A percentile compares a stretch with the other conserved stretches of the same genome.
These are phyloP conservation scores for Neopestalotiopsis rosae DNA, from an alignment of 2,329 filamentous ascomycete genomes.

Conservation along the genomic window DNA sequence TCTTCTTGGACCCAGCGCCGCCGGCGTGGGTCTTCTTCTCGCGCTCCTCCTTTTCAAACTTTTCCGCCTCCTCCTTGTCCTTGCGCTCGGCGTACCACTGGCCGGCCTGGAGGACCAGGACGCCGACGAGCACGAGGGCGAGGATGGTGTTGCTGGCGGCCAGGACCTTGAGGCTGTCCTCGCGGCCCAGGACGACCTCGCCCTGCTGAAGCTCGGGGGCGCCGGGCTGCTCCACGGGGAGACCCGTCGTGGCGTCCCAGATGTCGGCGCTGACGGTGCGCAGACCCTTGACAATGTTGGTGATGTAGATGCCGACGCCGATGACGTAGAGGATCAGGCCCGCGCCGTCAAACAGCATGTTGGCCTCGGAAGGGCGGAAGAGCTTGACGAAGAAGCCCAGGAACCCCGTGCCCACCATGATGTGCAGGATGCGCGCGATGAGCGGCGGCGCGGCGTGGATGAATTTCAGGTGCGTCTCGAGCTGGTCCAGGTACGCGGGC, in stretches of 20 bases:
- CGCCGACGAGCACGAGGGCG: conserved; percentile 87
- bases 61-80: conserved; percentile 79
- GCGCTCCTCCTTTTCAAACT: conserved; percentile 57
- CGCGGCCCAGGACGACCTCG: conserved; percentile 75
- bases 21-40: conserved; percentile 32
- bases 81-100: conserved; percentile 99
- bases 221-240: not conserved
- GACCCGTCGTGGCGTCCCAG: conserved; percentile 47
- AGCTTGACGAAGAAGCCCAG: conserved; percentile 92
- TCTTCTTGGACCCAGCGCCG: conserved; percentile 36
- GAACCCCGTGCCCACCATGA: conserved; percentile 86
- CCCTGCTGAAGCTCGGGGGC: conserved; percentile 35
- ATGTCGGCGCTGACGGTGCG: conserved; percentile 78
- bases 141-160: conserved; percentile 96
- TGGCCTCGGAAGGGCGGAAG: conserved; percentile 90
- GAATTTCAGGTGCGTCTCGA: conserved; percentile 90
- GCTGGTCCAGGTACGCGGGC: conserved; percentile 76
- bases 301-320: conserved; percentile 89
- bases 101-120: conserved; percentile 90
- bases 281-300: conserved; percentile 96
- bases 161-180: conserved; percentile 90
- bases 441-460: conserved; percentile 90
- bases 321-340: conserved; percentile 84
- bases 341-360: conserved; percentile 91
- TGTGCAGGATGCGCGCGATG: conserved; percentile 91